Conservation (phyloP, 129 eudicot genomes). For the Apium graveolens region DNA sequence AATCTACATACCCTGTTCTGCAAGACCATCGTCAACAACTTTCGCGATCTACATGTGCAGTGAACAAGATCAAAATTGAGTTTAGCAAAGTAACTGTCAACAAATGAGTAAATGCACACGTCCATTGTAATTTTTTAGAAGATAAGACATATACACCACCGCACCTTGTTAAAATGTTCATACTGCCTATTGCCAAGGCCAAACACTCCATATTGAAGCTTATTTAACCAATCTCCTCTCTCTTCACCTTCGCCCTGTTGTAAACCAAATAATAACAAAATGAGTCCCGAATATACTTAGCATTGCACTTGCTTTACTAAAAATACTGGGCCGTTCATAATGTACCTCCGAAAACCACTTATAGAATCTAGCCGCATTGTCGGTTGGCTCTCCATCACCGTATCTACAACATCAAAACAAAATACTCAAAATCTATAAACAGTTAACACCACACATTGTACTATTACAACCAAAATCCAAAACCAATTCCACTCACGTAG, state of each 20-base stretch:
- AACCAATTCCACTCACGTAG: conserved; percentile 53
- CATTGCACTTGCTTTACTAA: background rate
- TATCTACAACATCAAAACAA: conserved; percentile 48
- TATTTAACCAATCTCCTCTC: conserved; percentile 63
- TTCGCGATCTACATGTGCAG: conserved; percentile 50
- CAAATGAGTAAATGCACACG: background rate
- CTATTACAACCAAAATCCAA: background rate
- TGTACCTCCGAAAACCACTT: conserved; percentile 92
- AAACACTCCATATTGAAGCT: conserved; percentile 78
- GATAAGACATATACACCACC: background rate
- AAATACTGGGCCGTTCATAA: background rate
- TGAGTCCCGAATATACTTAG: background rate
- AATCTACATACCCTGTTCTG: conserved; percentile 59
- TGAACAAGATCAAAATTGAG: background rate
- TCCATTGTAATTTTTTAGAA: no score
- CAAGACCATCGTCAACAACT: conserved; percentile 59
- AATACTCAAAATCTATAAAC: background rate
- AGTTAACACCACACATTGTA: background rate
- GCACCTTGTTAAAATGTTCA: conserved; percentile 96
- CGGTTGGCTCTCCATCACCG: conserved; percentile 99
- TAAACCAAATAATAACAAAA: background rate
- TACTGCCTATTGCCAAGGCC: conserved; percentile 97
- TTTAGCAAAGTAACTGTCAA: conserved; percentile 1
- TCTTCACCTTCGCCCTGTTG: conserved; percentile 50
- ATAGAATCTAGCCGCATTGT: conserved; percentile 93